Evolutionary conservation across 306 rosid species (phyloP).

Genomic region (Ochetophila trinervis): DNA sequence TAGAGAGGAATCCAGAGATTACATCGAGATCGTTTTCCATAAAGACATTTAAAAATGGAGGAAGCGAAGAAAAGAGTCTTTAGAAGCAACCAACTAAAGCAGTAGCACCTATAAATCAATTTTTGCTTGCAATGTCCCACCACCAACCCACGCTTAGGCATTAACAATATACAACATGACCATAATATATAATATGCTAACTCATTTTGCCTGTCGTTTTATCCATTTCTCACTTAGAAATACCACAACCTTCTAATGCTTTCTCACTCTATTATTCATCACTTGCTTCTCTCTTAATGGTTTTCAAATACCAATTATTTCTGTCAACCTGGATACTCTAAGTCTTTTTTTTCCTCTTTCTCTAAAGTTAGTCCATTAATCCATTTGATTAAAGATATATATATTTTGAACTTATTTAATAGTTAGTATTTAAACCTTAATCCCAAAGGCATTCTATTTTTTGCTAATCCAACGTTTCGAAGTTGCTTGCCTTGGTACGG

Average conservation of each 20-base stretch:
- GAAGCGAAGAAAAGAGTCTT: conserved; percentile 11
- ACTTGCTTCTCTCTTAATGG: not conserved
- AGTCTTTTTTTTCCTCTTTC: conserved; percentile 2
- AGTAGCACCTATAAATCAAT: conserved; percentile 4
- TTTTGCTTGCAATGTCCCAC: conserved; percentile 45
- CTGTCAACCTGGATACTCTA: not conserved
- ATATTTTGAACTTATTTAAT: not conserved
- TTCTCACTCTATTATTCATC: not conserved
- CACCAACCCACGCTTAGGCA: conserved; percentile 39
- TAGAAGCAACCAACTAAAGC: conserved; percentile 1
- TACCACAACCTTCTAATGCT: not conserved
- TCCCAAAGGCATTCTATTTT: conserved; percentile 5
- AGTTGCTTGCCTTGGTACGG: not conserved
- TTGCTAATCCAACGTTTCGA: not conserved
- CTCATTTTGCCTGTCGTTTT: not conserved
- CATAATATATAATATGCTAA: not conserved
- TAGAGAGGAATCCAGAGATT: conserved; percentile 1
- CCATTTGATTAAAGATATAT: not conserved
- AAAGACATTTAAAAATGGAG: not conserved
- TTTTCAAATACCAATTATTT: not conserved
- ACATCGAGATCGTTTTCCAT: conserved; percentile 35
- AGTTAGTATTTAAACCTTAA: conserved; percentile 1
- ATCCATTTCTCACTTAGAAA: not conserved
- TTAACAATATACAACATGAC: not conserved
- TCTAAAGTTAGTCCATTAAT: conserved; percentile 3